A percentile compares a stretch with the other conserved stretches of the same genome.
phyloP scores from a whole-genome alignment of 1,139 yeast genomes.

The Blastobotrys persicus region DNA sequence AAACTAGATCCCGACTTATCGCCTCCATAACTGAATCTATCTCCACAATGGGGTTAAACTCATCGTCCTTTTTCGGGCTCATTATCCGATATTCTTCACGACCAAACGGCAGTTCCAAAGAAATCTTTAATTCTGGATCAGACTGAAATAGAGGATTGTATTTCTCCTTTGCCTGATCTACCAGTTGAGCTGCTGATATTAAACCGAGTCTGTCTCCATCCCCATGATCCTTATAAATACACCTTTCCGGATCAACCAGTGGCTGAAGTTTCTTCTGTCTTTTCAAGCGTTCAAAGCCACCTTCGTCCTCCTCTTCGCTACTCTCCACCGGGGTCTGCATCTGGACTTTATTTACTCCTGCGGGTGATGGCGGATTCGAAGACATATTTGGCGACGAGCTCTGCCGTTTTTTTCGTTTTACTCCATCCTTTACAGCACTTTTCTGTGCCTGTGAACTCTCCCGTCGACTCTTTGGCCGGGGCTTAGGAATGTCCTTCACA shows the following conservation, averaged over 20 bases:
- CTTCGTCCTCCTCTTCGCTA: slow-evolving; percentile 9
- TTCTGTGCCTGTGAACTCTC: slow-evolving; percentile 1
- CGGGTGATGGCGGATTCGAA: background rate
- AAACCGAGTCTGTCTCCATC: background rate
- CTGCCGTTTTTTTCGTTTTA: background rate
- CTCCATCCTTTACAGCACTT: background rate
- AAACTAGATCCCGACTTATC: slow-evolving; percentile 46
- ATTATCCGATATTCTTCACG: slow-evolving; percentile 24
- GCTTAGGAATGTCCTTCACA: background rate
- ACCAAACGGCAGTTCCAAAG: slow-evolving; percentile 27
- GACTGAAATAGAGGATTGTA: slow-evolving; percentile 20
- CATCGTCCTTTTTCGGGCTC: slow-evolving; percentile 39
- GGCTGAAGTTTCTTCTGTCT: background rate
- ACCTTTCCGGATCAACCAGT: background rate
- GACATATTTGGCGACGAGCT: background rate
- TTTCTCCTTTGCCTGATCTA: background rate
- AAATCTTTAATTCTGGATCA: slow-evolving; percentile 8
- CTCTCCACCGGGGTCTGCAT: slow-evolving; percentile 1
- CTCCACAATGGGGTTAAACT: slow-evolving; percentile 70
- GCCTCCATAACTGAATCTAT: slow-evolving; percentile 60
- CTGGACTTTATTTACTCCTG: background rate
- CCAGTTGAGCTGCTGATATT: slow-evolving; percentile 1
- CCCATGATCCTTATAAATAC: background rate
- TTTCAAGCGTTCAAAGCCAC: slow-evolving; percentile 4
- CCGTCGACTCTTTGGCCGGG: background rate